Evolutionary conservation across 352 stramenopile species (phyloP).

Genomic region (Phytophthora sp.): DNA sequence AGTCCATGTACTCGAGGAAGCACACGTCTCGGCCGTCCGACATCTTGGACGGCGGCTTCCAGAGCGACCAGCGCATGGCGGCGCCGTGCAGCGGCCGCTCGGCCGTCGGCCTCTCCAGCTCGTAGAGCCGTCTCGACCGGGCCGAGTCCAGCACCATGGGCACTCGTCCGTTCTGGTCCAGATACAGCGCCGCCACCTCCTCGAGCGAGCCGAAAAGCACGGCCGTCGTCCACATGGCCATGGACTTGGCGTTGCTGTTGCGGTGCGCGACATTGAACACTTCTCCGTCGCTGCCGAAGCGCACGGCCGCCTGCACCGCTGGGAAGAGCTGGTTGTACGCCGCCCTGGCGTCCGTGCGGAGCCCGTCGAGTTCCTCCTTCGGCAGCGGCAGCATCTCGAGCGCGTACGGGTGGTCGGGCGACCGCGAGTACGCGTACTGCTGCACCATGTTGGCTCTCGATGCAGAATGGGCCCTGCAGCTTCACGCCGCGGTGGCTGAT

Average conservation of each 20-base stretch:
- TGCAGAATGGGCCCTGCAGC: constrained; percentile 24
- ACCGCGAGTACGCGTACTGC: constrained; percentile 53
- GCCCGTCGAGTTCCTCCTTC: constrained; percentile 35
- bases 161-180: constrained; percentile 43
- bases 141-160: constrained; percentile 55
- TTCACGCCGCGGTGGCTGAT: constrained; percentile 14
- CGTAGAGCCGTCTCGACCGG: constrained; percentile 56
- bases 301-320: constrained; percentile 40
- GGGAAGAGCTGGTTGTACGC: constrained; percentile 49
- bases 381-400: constrained; percentile 49
- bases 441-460: constrained; percentile 20
- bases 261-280: constrained; percentile 43
- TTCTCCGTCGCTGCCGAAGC: constrained; percentile 40
- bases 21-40: constrained; percentile 61
- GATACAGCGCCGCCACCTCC: constrained; percentile 67
- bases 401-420: constrained; percentile 55
- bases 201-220: constrained; percentile 61
- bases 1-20: constrained; percentile 72
- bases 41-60: constrained; percentile 57
- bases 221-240: constrained; percentile 67
- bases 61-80: constrained; percentile 63
- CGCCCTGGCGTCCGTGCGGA: constrained; percentile 33
- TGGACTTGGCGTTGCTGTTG: constrained; percentile 40
- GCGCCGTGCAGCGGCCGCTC: constrained; percentile 50
- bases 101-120: constrained; percentile 49